Evolutionary conservation across 768 basidiomycete genomes (phyloP).

Genomic region (Mycena filopes): DNA sequence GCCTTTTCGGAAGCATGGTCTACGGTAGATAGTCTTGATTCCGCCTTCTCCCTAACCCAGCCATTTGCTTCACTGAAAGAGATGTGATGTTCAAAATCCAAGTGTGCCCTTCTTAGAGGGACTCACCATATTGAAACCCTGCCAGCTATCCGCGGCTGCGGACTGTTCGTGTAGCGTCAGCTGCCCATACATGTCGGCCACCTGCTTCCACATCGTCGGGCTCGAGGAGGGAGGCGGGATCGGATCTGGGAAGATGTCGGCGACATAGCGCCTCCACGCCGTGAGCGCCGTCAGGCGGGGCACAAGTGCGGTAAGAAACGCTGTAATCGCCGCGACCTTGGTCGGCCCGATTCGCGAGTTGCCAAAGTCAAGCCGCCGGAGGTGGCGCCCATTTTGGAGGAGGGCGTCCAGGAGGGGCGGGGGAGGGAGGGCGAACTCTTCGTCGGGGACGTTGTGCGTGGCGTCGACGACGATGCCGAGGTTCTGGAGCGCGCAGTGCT

Average conservation of each 20-base stretch:
- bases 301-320: slow-evolving; percentile 1
- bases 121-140: background rate
- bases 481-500: background rate
- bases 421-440: background rate
- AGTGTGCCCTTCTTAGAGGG: background rate
- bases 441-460: background rate
- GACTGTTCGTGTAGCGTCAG: background rate
- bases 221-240: background rate
- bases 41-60: no score
- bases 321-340: background rate
- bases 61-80: background rate
- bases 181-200: background rate
- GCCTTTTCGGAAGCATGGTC: no score
- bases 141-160: background rate
- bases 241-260: background rate
- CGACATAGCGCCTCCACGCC: background rate
- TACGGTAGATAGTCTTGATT: no score
- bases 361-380: background rate
- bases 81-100: background rate
- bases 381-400: background rate
- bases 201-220: background rate
- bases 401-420: background rate
- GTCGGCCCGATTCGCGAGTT: background rate
- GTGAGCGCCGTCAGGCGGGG: background rate
- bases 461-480: background rate